Percentiles rank a stretch among this genome's conserved stretches.
These are phyloP conservation scores for Plectosphaerella cucumerina DNA, from an alignment of 2,329 filamentous ascomycete genomes.

Conservation along the genomic window DNA sequence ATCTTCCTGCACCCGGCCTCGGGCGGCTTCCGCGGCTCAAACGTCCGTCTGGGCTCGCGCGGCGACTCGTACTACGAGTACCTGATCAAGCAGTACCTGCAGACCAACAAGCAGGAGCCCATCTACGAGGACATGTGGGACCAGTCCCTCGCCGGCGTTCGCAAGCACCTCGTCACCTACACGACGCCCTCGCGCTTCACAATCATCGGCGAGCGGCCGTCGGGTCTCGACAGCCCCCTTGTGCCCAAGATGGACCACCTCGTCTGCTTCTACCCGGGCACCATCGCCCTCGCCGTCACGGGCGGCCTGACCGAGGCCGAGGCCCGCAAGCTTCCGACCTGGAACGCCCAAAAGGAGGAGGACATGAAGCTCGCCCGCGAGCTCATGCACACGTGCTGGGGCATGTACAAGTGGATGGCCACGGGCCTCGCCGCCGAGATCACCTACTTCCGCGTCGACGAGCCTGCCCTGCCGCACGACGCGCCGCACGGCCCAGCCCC, in stretches of 20 bases:
- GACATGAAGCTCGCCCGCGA: constrained; percentile 86
- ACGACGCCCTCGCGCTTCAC: constrained; percentile 76
- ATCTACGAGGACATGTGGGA: constrained; percentile 93
- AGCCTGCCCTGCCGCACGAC: constrained; percentile 61
- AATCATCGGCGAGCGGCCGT: constrained; percentile 82
- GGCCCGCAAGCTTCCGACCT: constrained; percentile 66
- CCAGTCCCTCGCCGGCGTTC: constrained; percentile 76
- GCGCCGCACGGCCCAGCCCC: constrained; percentile 44
- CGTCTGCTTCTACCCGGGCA: constrained; percentile 96
- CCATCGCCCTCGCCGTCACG: constrained; percentile 85
- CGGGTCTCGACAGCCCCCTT: constrained; percentile 61
- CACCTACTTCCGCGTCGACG: constrained; percentile 76
- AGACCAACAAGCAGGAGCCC: constrained; percentile 81
- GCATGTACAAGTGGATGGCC: constrained; percentile 86
- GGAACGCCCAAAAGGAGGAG: constrained; percentile 76
- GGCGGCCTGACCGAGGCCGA: constrained; percentile 71
- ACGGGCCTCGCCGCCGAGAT: constrained; percentile 96
- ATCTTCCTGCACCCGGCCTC: constrained; percentile 82
- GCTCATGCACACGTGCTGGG: constrained; percentile 96
- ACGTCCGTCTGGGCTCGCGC: constrained; percentile 87
- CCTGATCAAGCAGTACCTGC: constrained; percentile 95
- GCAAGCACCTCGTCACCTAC: constrained; percentile 90
- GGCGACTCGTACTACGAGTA: constrained; percentile 99
- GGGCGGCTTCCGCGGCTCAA: constrained; percentile 75
- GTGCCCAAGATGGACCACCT: constrained; percentile 96